Conservation (phyloP, 140 eudicot species). For the Senecio squalidus region DNA sequence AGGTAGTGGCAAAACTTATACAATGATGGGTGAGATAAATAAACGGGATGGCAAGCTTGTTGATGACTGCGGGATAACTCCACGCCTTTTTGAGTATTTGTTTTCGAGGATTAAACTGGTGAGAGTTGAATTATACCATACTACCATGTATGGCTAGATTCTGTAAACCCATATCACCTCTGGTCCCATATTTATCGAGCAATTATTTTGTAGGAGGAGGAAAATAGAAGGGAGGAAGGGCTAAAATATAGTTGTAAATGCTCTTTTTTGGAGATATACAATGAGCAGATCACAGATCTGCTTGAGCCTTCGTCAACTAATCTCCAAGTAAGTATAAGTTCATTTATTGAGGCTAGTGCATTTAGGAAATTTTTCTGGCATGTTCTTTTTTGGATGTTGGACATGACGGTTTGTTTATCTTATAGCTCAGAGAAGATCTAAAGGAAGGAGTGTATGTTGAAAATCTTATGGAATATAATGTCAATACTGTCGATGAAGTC, state of each 20-base stretch:
- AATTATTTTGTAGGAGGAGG: slow-evolving; percentile 58
- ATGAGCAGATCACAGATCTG: slow-evolving; percentile 90
- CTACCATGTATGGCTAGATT: slow-evolving; percentile 22
- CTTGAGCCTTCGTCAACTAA: slow-evolving; percentile 80
- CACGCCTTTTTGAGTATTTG: slow-evolving; percentile 76
- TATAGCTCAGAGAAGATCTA: slow-evolving; percentile 78
- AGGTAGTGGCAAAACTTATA: slow-evolving; percentile 93
- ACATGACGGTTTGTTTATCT: slow-evolving; percentile 12
- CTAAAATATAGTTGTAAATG: slow-evolving; percentile 82
- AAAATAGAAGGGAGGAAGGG: slow-evolving; percentile 63
- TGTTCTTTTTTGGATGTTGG: neutral
- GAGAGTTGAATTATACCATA: slow-evolving; percentile 18
- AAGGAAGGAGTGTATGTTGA: slow-evolving; percentile 92
- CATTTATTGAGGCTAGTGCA: slow-evolving; percentile 8
- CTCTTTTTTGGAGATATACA: slow-evolving; percentile 89
- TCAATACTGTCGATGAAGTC: slow-evolving; percentile 60
- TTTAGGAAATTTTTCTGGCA: neutral
- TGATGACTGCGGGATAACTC: slow-evolving; percentile 82
- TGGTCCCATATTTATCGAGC: neutral
- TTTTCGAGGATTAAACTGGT: slow-evolving; percentile 74
- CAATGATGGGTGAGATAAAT: slow-evolving; percentile 91
- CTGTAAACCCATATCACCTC: neutral
- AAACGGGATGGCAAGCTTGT: slow-evolving; percentile 49
- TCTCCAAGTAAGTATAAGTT: slow-evolving; percentile 52
- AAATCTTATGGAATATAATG: slow-evolving; percentile 63